Conservation (phyloP, 2,329 filamentous ascomycete species). For the Cadophora malorum region DNA sequence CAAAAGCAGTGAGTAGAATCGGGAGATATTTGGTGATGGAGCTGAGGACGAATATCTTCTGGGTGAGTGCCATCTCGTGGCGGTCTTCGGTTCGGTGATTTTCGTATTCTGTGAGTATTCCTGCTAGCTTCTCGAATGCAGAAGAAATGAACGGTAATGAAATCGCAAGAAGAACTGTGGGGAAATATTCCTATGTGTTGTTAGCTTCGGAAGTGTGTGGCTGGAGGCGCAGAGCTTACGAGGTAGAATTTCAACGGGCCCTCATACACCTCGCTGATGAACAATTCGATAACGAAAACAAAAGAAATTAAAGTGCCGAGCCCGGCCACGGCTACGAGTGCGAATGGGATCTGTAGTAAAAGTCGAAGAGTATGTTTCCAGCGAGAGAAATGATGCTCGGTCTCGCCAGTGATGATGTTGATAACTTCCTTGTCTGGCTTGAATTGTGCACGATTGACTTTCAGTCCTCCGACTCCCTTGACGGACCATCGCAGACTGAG, state of each 20-base stretch:
- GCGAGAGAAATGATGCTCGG: not conserved
- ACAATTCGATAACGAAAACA: not conserved
- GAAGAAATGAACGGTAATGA: not conserved
- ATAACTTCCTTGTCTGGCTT: not conserved
- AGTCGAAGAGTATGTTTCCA: not conserved
- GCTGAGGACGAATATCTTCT: not conserved
- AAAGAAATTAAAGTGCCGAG: not conserved
- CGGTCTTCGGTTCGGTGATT: not conserved
- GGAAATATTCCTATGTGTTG: not conserved
- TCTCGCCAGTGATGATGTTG: not conserved
- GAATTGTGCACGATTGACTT: not conserved
- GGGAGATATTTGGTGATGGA: not conserved
- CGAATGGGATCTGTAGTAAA: not conserved
- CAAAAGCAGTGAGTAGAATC: not conserved
- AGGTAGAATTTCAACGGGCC: not conserved
- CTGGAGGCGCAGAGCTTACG: not conserved
- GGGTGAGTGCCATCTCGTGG: not conserved
- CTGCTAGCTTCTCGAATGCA: not conserved
- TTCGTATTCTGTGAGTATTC: not conserved
- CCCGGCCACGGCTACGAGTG: not conserved
- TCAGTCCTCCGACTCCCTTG: not conserved
- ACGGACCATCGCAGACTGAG: not conserved
- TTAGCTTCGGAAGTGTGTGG: not conserved
- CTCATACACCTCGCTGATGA: not conserved
- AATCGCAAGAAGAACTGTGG: not conserved